Conservation (phyloP, 306 rosid genomes). For the Purshia tridentata region DNA sequence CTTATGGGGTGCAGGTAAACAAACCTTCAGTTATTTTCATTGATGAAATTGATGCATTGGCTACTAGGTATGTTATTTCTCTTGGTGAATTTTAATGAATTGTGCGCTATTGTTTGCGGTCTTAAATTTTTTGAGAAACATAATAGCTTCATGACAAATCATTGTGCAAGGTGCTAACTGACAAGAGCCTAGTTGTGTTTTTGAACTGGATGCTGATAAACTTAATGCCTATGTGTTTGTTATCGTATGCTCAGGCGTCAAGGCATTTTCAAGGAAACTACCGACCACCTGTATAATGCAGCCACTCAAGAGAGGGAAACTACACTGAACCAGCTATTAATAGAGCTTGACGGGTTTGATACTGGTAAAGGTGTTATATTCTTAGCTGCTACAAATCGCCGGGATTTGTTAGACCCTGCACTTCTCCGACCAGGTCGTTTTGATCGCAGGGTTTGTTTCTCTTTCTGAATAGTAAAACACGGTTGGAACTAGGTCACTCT, state of each 20-base stretch:
- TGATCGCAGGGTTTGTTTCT: constrained; percentile 89
- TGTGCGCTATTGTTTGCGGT: constrained; percentile 17
- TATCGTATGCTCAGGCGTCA: constrained; percentile 72
- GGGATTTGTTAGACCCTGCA: constrained; percentile 96
- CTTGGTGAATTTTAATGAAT: constrained; percentile 12
- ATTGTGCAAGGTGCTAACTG: constrained; percentile 21
- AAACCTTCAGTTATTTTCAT: constrained; percentile 95
- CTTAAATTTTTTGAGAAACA: constrained; percentile 18
- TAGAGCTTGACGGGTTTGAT: constrained; percentile 98
- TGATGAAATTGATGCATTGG: constrained; percentile 97
- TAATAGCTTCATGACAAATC: neutral
- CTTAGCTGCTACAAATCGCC: constrained; percentile 95
- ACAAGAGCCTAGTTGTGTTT: constrained; percentile 21
- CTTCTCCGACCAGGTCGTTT: constrained; percentile 99
- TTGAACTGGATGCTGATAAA: constrained; percentile 1
- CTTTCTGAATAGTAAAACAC: constrained; percentile 15
- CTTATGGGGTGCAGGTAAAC: constrained; percentile 79
- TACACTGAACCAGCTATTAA: constrained; percentile 89
- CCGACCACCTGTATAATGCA: constrained; percentile 80
- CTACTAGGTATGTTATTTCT: constrained; percentile 61
- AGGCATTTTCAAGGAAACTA: constrained; percentile 81
- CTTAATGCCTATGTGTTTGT: constrained; percentile 26
- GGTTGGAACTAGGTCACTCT: constrained; percentile 1
- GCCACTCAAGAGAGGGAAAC: constrained; percentile 99
- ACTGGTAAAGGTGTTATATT: constrained; percentile 99